Evolutionary conservation across 176 grass and related monocot species (phyloP).

Genomic region (Guadua angustifolia): DNA sequence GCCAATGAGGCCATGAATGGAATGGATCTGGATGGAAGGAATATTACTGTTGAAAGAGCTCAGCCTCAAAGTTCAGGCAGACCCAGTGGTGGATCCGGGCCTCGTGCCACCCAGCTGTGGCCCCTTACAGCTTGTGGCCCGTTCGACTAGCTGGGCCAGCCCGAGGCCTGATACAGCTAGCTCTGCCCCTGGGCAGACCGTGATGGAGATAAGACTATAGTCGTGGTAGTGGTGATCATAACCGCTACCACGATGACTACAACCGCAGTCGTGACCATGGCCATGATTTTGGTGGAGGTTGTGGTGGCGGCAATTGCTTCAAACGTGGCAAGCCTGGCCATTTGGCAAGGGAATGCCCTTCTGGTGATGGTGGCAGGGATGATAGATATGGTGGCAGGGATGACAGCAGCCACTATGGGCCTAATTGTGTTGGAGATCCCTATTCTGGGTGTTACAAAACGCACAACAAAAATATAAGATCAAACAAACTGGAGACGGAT

Average conservation of each 20-base stretch:
- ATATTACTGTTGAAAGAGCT: conserved; percentile 65
- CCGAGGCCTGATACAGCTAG: too few relatives aligned
- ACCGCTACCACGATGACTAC: conserved; percentile 23
- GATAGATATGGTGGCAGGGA: conserved; percentile 55
- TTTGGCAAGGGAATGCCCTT: conserved; percentile 70
- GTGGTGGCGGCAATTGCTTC: conserved; percentile 57
- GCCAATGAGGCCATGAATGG: conserved; percentile 67
- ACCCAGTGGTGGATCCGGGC: too few relatives aligned
- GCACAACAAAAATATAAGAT: too few relatives aligned
- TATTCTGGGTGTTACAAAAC: too few relatives aligned
- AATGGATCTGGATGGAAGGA: conserved; percentile 65
- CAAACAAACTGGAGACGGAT: too few relatives aligned
- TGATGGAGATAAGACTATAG: conserved; percentile 51
- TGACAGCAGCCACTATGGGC: conserved; percentile 55
- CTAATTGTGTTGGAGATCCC: conserved; percentile 54
- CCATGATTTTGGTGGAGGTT: conserved; percentile 55
- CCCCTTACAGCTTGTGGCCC: too few relatives aligned
- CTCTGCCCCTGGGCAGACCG: too few relatives aligned
- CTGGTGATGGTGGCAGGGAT: conserved; percentile 67
- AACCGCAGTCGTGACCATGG: conserved; percentile 48
- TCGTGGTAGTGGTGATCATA: conserved; percentile 39
- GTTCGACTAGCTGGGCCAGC: too few relatives aligned
- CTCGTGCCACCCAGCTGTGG: too few relatives aligned
- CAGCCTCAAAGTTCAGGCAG: conserved; percentile 59
- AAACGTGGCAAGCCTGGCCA: conserved; percentile 69